Conservation (phyloP, 2,329 filamentous ascomycete genomes). For the Fusarium sp. region DNA sequence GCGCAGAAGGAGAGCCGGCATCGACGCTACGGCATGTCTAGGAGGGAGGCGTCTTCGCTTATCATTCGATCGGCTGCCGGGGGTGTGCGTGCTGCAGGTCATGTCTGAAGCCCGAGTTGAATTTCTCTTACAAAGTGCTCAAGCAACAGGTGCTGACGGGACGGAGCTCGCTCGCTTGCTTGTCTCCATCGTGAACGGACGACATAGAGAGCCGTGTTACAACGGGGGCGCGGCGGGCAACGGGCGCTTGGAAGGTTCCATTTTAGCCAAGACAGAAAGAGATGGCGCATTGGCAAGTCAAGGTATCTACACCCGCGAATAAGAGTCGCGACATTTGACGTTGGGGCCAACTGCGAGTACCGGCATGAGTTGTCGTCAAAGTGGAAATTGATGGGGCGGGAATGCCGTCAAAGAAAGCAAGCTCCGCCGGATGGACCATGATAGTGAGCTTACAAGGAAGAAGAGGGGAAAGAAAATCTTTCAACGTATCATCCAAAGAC, state of each 20-base stretch:
- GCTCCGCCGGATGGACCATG: constrained; percentile 24
- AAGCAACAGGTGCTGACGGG: neutral
- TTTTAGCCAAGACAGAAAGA: neutral
- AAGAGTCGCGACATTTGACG: neutral
- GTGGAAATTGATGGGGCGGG: constrained; percentile 38
- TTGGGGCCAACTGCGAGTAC: constrained; percentile 18
- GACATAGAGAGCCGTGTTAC: neutral
- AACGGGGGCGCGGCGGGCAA: neutral
- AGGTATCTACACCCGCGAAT: neutral
- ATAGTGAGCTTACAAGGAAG: constrained; percentile 2
- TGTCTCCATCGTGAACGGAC: neutral
- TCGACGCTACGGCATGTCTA: constrained; percentile 1
- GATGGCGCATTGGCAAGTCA: neutral
- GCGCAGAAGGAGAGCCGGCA: constrained; percentile 2
- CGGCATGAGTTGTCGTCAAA: constrained; percentile 36
- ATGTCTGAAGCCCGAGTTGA: neutral
- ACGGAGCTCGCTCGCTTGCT: neutral
- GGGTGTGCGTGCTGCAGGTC: neutral
- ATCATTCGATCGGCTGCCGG: neutral
- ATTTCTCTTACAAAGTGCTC: neutral
- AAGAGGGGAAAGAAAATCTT: constrained; percentile 20
- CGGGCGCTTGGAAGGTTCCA: neutral
- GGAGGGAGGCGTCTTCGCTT: neutral
- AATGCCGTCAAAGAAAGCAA: constrained; percentile 24
- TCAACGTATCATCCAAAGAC: neutral